Evolutionary conservation across 2,329 filamentous ascomycete species (phyloP).

Genomic region (Venturia carpophila): DNA sequence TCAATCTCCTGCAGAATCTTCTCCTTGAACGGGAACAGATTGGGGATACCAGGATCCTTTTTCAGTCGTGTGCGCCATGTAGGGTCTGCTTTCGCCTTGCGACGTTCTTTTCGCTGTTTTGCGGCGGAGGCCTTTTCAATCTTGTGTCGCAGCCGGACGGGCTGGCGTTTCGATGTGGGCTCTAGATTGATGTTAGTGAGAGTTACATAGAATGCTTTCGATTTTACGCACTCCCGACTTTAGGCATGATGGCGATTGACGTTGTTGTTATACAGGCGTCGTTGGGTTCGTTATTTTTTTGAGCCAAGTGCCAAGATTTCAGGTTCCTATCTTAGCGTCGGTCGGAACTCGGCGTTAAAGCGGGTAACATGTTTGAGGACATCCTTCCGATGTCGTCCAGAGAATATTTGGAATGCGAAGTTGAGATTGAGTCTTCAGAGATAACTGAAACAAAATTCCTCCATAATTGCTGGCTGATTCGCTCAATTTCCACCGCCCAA

Average conservation of each 20-base stretch:
- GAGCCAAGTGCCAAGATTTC: constrained; percentile 12
- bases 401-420: background rate
- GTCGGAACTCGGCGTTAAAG: background rate
- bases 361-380: background rate
- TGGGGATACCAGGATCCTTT: constrained; percentile 97
- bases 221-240: constrained; percentile 35
- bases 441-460: background rate
- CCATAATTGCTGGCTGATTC: background rate
- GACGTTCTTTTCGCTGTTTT: constrained; percentile 85
- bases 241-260: constrained; percentile 28
- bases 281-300: constrained; percentile 16
- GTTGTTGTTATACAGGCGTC: constrained; percentile 19
- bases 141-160: constrained; percentile 86
- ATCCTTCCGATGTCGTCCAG: background rate
- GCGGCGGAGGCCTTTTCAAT: constrained; percentile 86
- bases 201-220: no score
- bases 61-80: constrained; percentile 93
- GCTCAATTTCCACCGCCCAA: background rate
- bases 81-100: constrained; percentile 90
- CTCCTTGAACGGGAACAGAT: constrained; percentile 96
- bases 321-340: constrained; percentile 8
- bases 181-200: constrained; percentile 46
- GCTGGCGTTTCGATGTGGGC: constrained; percentile 86
- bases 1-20: constrained; percentile 92
- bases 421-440: background rate